Conservation (phyloP, 129 eudicot genomes). For the Chrysanthemum seticuspe region DNA sequence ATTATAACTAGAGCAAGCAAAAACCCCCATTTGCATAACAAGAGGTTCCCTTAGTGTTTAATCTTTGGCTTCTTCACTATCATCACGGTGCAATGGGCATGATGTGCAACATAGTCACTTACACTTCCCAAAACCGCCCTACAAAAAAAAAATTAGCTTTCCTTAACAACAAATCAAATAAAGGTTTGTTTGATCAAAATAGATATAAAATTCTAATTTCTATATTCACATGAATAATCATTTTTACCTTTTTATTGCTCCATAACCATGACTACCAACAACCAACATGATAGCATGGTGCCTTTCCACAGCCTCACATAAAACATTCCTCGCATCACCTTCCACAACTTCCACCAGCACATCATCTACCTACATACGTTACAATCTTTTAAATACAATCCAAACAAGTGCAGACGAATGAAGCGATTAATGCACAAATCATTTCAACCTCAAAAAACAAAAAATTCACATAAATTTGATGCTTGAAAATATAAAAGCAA, state of each 20-base stretch:
- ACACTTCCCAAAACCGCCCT: slow-evolving; percentile 97
- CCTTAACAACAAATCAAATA: background rate
- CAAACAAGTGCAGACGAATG: background rate
- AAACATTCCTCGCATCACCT: slow-evolving; percentile 85
- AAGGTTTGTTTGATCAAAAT: background rate
- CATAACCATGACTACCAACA: slow-evolving; percentile 93
- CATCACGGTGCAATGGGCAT: slow-evolving; percentile 92
- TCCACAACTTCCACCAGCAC: slow-evolving; percentile 57
- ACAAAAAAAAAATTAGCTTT: slow-evolving; percentile 18
- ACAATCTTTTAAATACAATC: background rate
- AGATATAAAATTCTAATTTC: background rate
- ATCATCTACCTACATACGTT: slow-evolving; percentile 49
- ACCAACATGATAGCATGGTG: slow-evolving; percentile 79
- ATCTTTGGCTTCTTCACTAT: slow-evolving; percentile 84
- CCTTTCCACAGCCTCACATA: slow-evolving; percentile 84
- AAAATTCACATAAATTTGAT: background rate
- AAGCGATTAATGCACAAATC: background rate
- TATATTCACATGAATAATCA: background rate
- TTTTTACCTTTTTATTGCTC: slow-evolving; percentile 79
- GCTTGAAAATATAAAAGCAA: background rate
- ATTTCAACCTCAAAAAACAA: slow-evolving; percentile 17
- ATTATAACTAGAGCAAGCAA: background rate
- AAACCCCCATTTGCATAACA: slow-evolving; percentile 16
- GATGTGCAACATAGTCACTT: slow-evolving; percentile 87
- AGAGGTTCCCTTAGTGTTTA: slow-evolving; percentile 41